phyloP scores from a whole-genome alignment of 2,329 filamentous ascomycete species.

The Corynespora cassiicola region DNA sequence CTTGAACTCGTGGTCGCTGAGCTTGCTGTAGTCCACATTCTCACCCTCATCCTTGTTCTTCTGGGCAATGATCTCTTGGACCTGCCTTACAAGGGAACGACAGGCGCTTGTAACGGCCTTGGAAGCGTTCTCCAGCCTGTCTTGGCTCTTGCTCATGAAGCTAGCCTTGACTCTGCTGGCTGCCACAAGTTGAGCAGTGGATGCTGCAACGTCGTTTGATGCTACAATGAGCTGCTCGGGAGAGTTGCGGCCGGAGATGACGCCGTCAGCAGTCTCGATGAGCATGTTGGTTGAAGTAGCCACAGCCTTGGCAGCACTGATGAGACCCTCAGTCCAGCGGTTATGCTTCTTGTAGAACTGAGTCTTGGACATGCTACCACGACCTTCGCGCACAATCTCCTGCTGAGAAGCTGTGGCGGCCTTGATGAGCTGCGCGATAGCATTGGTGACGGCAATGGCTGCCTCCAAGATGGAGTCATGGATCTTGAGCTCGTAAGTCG shows the following conservation, averaged over 20 bases:
- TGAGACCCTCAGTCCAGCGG: constrained; percentile 96
- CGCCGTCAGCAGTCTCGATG: constrained; percentile 97
- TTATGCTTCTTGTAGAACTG: constrained; percentile 99
- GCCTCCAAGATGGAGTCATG: constrained; percentile 95
- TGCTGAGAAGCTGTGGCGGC: constrained; percentile 91
- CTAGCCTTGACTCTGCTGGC: constrained; percentile 95
- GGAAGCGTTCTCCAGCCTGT: constrained; percentile 85
- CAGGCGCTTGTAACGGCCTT: constrained; percentile 93
- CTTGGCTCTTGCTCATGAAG: constrained; percentile 98
- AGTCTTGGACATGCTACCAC: constrained; percentile 83
- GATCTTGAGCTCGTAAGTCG: constrained; percentile 94
- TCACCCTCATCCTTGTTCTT: constrained; percentile 80
- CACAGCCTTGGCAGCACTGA: constrained; percentile 96
- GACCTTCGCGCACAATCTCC: constrained; percentile 94
- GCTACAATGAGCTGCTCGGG: constrained; percentile 98
- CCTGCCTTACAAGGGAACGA: constrained; percentile 85
- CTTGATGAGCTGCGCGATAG: constrained; percentile 93
- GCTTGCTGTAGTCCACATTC: constrained; percentile 82
- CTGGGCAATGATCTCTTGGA: constrained; percentile 92
- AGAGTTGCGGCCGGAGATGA: constrained; percentile 88
- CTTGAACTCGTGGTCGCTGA: constrained; percentile 97
- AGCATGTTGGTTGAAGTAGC: constrained; percentile 92
- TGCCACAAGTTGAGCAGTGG: constrained; percentile 94
- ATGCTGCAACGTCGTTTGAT: constrained; percentile 94
- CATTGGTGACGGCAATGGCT: constrained; percentile 89